A percentile compares a stretch with the other conserved stretches of the same genome.
These are phyloP conservation scores for Dictyostelium gargantuum DNA, from an alignment of 208 protist species.

Conservation along the genomic window DNA sequence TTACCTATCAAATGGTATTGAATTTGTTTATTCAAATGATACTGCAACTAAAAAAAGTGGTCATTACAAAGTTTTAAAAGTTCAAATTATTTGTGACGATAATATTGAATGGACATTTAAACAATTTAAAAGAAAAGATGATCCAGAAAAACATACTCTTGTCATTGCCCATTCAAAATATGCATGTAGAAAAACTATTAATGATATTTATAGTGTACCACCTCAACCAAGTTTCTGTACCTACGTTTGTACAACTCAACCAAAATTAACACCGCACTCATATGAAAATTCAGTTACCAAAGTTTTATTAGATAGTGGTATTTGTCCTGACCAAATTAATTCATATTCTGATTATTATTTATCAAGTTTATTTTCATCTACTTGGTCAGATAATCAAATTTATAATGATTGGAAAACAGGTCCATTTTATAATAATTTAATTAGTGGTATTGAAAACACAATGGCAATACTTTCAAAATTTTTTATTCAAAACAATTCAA, in stretches of 20 bases:
- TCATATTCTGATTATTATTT: background rate
- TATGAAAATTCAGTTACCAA: background rate
- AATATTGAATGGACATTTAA: background rate
- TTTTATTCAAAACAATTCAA: background rate
- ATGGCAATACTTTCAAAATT: background rate
- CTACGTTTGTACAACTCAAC: background rate
- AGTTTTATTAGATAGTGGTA: background rate
- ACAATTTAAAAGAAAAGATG: background rate
- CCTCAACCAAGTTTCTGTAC: background rate
- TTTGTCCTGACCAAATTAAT: background rate
- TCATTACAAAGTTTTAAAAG: background rate
- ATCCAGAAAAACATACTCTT: background rate
- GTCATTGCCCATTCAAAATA: background rate
- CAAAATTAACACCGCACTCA: background rate
- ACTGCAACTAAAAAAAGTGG: background rate
- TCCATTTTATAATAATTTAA: background rate
- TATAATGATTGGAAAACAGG: background rate
- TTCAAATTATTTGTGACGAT: too few relatives aligned
- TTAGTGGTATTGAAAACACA: rapidly evolving
- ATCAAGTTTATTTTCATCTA: background rate
- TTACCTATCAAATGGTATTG: background rate
- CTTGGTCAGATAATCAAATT: background rate
- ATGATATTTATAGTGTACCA: background rate
- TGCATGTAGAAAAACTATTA: background rate
- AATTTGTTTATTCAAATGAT: background rate